Conservation (phyloP, 1,284 basidiomycete genomes). For the Xanthoconium separans region DNA sequence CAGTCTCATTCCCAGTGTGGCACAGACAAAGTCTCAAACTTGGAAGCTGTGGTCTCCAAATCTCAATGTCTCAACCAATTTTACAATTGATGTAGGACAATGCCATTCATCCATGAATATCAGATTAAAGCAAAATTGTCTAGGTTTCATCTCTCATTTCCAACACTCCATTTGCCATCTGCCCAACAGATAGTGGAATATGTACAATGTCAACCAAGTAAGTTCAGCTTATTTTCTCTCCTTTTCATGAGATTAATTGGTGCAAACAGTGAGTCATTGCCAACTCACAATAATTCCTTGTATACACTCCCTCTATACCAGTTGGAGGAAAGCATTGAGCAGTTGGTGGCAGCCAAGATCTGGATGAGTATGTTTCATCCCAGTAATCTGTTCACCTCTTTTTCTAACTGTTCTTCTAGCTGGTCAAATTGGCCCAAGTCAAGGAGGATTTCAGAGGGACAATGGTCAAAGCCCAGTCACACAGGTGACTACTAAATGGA, state of each 20-base stretch:
- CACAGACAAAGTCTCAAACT: neutral
- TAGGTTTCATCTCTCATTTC: neutral
- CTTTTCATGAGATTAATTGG: neutral
- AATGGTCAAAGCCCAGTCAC: neutral
- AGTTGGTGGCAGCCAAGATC: neutral
- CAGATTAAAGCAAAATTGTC: neutral
- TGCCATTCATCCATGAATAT: neutral
- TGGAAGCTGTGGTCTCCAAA: neutral
- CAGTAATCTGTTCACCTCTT: too few species aligned
- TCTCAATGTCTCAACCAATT: neutral
- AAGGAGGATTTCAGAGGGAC: neutral
- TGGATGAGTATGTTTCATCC: neutral
- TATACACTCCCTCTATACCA: neutral
- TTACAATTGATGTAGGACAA: neutral
- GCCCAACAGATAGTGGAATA: neutral
- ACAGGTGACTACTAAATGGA: neutral
- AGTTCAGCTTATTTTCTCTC: neutral
- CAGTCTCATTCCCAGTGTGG: neutral
- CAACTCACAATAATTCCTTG: neutral
- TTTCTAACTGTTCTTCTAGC: neutral
- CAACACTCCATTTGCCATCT: neutral
- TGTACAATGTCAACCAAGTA: neutral
- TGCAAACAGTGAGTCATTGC: neutral
- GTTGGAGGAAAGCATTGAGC: neutral
- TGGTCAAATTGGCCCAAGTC: neutral